Percentiles rank a stretch among this genome's conserved stretches.
Conservation (phyloP, 2,329 filamentous ascomycete genomes). For the Ophiostoma himal-ulmi region DNA sequence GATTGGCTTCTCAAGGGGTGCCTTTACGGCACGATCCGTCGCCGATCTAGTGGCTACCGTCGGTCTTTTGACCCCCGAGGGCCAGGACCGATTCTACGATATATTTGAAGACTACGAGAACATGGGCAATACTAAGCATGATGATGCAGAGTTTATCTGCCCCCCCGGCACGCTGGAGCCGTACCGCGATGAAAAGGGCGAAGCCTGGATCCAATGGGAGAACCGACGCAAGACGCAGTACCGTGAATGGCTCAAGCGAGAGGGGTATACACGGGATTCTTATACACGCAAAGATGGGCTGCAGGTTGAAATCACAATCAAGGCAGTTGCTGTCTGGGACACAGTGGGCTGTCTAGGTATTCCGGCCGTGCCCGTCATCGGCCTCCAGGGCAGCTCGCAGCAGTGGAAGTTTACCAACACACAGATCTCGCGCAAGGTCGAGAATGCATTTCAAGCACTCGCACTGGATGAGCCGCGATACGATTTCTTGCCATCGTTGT, state of each 20-base stretch:
- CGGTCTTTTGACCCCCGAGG: conserved; percentile 39
- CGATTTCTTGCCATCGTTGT: conserved; percentile 40
- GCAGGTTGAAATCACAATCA: conserved; percentile 36
- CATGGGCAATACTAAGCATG: conserved; percentile 29
- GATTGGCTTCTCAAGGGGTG: conserved; percentile 38
- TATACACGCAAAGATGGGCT: conserved; percentile 29
- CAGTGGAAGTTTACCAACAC: conserved; percentile 40
- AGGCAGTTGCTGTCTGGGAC: conserved; percentile 46
- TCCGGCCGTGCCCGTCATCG: conserved; percentile 37
- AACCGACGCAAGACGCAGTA: conserved; percentile 34
- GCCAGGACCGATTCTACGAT: conserved; percentile 39
- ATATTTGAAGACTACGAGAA: conserved; percentile 39
- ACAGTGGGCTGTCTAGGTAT: conserved; percentile 44
- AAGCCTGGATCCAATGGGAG: conserved; percentile 33
- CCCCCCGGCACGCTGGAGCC: conserved; percentile 25
- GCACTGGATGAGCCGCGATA: conserved; percentile 45
- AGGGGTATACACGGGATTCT: conserved; percentile 35
- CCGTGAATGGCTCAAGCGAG: conserved; percentile 34
- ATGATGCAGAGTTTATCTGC: conserved; percentile 28
- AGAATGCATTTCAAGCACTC: conserved; percentile 47
- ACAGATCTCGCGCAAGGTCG: conserved; percentile 38
- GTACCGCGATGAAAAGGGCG: conserved; percentile 30
- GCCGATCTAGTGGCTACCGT: conserved; percentile 37
- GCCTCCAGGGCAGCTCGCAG: conserved; percentile 35
- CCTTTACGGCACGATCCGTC: conserved; percentile 38